Conservation (phyloP, 1,284 basidiomycete species). For the Sphaerobolus stellatus region DNA sequence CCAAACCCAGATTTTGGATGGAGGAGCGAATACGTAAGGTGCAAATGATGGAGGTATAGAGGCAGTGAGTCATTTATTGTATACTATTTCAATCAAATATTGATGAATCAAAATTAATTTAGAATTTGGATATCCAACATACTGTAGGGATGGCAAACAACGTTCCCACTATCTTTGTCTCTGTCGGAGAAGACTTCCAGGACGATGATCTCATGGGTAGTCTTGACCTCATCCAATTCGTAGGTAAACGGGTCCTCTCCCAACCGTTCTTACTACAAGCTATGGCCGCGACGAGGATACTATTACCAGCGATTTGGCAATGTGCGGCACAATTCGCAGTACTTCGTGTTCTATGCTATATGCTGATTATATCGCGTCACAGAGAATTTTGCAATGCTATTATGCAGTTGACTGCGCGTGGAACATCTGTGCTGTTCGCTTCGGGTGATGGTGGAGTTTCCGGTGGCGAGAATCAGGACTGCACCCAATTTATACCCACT, state of each 20-base stretch:
- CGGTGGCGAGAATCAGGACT: conserved; percentile 26
- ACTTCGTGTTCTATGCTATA: background rate
- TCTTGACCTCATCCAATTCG: conserved; percentile 33
- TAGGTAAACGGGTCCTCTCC: conserved; percentile 31
- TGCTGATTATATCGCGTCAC: background rate
- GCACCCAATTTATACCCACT: conserved; percentile 28
- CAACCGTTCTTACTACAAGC: conserved; percentile 29
- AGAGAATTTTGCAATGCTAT: conserved; percentile 38
- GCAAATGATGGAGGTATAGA: conserved; percentile 31
- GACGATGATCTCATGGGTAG: conserved; percentile 24
- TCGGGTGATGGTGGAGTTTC: conserved; percentile 42
- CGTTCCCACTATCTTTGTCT: conserved; percentile 18
- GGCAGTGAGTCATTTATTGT: conserved; percentile 17
- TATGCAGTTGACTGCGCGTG: conserved; percentile 35
- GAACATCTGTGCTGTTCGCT: conserved; percentile 38
- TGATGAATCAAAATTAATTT: background rate
- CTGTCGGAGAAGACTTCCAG: conserved; percentile 24
- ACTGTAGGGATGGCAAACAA: conserved; percentile 19
- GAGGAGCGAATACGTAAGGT: conserved; percentile 31
- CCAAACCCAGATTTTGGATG: conserved; percentile 29
- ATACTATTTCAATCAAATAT: background rate
- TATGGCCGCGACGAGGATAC: conserved; percentile 28
- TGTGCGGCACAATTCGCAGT: conserved; percentile 15
- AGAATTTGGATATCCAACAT: conserved; percentile 19
- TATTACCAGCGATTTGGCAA: conserved; percentile 25